Evolutionary conservation across 192 early-diverging fungal genomes (phyloP).

Genomic region (Physocladia obscura): DNA sequence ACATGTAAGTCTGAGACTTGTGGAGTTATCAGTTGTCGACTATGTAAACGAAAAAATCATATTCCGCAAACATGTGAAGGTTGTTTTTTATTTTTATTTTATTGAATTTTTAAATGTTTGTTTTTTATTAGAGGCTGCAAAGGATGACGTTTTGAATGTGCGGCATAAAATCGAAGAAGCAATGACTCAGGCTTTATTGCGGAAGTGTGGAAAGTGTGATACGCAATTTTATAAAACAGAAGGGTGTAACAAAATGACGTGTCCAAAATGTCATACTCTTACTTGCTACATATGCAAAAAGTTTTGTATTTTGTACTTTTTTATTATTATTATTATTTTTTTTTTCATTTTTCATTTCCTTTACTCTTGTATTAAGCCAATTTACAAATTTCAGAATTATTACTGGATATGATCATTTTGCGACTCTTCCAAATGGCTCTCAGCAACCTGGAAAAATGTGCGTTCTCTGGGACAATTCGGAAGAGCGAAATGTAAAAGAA

Average conservation of each 20-base stretch:
- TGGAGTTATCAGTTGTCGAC: constrained; percentile 47
- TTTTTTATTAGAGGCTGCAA: constrained; percentile 21
- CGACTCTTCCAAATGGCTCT: constrained; percentile 26
- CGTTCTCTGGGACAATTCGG: constrained; percentile 51
- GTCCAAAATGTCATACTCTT: constrained; percentile 38
- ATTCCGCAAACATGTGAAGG: constrained; percentile 55
- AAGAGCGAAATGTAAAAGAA: constrained; percentile 43
- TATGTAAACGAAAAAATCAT: constrained; percentile 51
- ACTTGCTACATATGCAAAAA: constrained; percentile 21
- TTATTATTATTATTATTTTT: not conserved
- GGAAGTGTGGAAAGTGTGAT: constrained; percentile 55
- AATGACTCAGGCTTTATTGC: constrained; percentile 56
- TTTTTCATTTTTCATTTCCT: constrained; percentile 30
- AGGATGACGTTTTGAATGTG: constrained; percentile 44
- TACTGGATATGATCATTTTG: constrained; percentile 56
- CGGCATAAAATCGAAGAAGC: constrained; percentile 56
- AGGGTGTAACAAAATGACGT: constrained; percentile 63
- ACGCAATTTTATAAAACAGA: constrained; percentile 42
- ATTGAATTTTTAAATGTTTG: not conserved
- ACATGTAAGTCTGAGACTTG: constrained; percentile 47
- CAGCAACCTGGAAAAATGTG: constrained; percentile 33
- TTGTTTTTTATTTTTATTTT: constrained; percentile 3
- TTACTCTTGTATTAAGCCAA: constrained; percentile 30
- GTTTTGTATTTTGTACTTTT: constrained; percentile 2
- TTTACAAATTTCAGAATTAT: constrained; percentile 44